A percentile compares a stretch with the other conserved stretches of the same genome.
These are phyloP conservation scores for Orbilia quercus DNA, from an alignment of 2,329 filamentous ascomycete genomes.

Conservation along the genomic window DNA sequence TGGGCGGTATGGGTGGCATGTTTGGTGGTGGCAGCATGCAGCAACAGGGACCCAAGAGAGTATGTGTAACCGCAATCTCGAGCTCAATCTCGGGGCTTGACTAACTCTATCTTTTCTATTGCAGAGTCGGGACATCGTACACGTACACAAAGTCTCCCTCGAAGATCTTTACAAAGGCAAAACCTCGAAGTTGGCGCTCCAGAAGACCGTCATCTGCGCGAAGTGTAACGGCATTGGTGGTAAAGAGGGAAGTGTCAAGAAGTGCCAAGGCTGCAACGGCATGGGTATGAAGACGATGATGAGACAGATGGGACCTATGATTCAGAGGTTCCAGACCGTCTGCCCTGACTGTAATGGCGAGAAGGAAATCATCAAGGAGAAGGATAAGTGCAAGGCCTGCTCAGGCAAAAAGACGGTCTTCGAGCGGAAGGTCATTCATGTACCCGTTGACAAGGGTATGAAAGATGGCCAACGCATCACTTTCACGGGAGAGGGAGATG, in stretches of 20 bases:
- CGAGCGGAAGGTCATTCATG: conserved; percentile 97
- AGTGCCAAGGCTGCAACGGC: conserved; percentile 89
- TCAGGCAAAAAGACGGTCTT: conserved; percentile 97
- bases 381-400: conserved; percentile 97
- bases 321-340: conserved; percentile 98
- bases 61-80: conserved; percentile 41
- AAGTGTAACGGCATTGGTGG: conserved; percentile 94
- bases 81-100: background rate
- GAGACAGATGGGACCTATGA: conserved; percentile 99
- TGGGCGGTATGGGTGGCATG: conserved; percentile 78
- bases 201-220: conserved; percentile 96
- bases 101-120: conserved; percentile 18
- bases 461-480: conserved; percentile 95
- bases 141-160: conserved; percentile 97
- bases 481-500: conserved; percentile 96
- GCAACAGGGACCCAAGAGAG: conserved; percentile 78
- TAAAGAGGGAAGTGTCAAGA: conserved; percentile 97
- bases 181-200: conserved; percentile 94
- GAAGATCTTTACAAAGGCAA: conserved; percentile 99
- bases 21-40: conserved; percentile 75
- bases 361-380: conserved; percentile 94
- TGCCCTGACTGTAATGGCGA: conserved; percentile 98
- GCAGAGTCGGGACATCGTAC: conserved; percentile 96
- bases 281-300: conserved; percentile 99
- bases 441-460: conserved; percentile 95